phyloP scores from a whole-genome alignment of 2,329 filamentous ascomycete genomes.

The Escovopsis weberi region DNA sequence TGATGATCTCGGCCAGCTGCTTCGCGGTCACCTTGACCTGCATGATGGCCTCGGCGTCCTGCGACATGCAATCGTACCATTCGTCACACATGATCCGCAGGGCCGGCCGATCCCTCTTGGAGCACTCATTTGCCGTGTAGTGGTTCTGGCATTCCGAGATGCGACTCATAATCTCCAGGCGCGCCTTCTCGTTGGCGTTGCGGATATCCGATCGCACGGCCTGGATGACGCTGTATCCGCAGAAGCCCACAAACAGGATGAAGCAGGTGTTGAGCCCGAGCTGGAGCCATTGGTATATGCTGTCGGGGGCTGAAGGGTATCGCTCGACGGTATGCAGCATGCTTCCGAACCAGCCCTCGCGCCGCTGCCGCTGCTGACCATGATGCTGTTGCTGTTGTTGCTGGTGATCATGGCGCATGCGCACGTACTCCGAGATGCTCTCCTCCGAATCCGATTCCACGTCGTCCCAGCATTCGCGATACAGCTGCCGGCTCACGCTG shows the following conservation, averaged over 20 bases:
- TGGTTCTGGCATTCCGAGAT: slow-evolving; percentile 60
- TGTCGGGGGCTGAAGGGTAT: slow-evolving; percentile 43
- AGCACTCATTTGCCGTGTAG: slow-evolving; percentile 65
- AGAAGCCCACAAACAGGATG: slow-evolving; percentile 41
- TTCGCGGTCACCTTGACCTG: slow-evolving; percentile 69
- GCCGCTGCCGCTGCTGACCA: slow-evolving; percentile 7
- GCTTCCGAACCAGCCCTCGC: slow-evolving; percentile 22
- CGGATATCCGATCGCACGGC: slow-evolving; percentile 64
- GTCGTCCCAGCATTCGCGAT: slow-evolving; percentile 23
- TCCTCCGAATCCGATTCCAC: slow-evolving; percentile 36
- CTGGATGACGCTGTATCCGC: slow-evolving; percentile 53
- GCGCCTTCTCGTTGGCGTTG: slow-evolving; percentile 53
- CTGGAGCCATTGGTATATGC: slow-evolving; percentile 44
- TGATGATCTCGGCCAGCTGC: slow-evolving; percentile 85
- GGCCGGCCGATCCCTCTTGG: slow-evolving; percentile 50
- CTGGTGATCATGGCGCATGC: not conserved
- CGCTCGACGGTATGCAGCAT: slow-evolving; percentile 39
- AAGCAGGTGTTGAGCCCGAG: slow-evolving; percentile 50
- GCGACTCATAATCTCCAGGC: slow-evolving; percentile 53
- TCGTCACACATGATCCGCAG: slow-evolving; percentile 58
- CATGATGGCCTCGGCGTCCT: slow-evolving; percentile 64
- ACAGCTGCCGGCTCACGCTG: slow-evolving; percentile 30
- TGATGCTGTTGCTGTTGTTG: slow-evolving; percentile 13
- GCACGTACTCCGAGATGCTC: slow-evolving; percentile 8
- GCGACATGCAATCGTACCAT: slow-evolving; percentile 81